phyloP scores from a whole-genome alignment of 495 filamentous ascomycete genomes.

The Xylaria bambusicola region DNA sequence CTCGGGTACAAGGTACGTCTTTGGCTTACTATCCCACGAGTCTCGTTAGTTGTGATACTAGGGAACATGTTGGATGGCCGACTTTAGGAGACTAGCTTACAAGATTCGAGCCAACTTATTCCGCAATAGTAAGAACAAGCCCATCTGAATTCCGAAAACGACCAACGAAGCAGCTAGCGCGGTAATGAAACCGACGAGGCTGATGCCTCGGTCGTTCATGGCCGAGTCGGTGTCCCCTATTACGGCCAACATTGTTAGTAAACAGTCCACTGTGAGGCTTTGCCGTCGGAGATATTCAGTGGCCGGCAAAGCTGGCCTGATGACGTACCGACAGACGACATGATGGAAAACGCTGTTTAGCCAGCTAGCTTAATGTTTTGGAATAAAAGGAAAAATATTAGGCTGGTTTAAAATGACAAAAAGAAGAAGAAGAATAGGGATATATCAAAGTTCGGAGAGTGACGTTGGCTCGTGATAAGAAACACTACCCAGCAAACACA shows the following conservation, averaged over 20 bases:
- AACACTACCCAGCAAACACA: not conserved
- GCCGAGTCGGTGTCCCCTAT: slow-evolving; percentile 32
- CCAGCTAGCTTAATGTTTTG: not conserved
- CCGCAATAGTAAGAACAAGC: slow-evolving; percentile 75
- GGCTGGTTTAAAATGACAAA: not conserved
- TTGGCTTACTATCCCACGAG: slow-evolving; percentile 62
- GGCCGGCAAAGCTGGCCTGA: not conserved
- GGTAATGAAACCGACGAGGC: slow-evolving; percentile 68
- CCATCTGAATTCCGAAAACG: slow-evolving; percentile 76
- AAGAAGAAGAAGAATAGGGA: not conserved
- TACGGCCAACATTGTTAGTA: not conserved
- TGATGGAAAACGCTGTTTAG: slow-evolving; percentile 11
- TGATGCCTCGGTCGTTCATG: slow-evolving; percentile 52
- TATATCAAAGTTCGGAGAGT: not conserved
- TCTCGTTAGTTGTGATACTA: slow-evolving; percentile 12
- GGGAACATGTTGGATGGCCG: not conserved
- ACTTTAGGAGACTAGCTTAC: slow-evolving; percentile 49
- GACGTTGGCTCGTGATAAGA: not conserved
- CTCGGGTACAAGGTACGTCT: slow-evolving; percentile 89
- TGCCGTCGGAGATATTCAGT: not conserved
- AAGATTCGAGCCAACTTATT: slow-evolving; percentile 83
- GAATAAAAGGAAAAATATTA: not conserved
- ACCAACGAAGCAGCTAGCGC: slow-evolving; percentile 70
- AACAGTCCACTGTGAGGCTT: not conserved
- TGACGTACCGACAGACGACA: slow-evolving; percentile 31